phyloP scores from a whole-genome alignment of 2,329 filamentous ascomycete genomes.

The Aspergillus sp. region DNA sequence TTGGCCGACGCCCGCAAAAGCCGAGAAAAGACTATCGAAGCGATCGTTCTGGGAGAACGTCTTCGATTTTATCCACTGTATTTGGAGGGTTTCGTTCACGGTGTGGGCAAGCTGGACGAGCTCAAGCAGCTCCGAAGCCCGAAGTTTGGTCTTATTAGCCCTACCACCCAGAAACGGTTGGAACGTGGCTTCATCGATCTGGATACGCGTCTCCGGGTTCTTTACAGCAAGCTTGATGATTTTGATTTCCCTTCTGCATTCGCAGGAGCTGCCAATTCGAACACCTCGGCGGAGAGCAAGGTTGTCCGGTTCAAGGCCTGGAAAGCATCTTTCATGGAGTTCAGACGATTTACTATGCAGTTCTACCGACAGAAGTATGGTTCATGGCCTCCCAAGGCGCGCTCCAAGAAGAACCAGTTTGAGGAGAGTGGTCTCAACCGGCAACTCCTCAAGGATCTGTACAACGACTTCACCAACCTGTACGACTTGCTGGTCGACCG shows the following conservation, averaged over 20 bases:
- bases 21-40: constrained; percentile 84
- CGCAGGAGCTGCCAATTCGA: constrained; percentile 80
- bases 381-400: constrained; percentile 87
- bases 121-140: constrained; percentile 65
- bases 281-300: constrained; percentile 69
- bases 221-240: constrained; percentile 70
- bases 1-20: constrained; percentile 77
- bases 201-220: constrained; percentile 63
- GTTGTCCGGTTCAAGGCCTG: constrained; percentile 78
- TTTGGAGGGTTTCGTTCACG: constrained; percentile 87
- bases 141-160: constrained; percentile 66
- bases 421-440: constrained; percentile 83
- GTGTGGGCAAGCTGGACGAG: constrained; percentile 75
- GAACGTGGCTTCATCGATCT: constrained; percentile 80
- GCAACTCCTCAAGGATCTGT: constrained; percentile 73
- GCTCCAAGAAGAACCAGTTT: constrained; percentile 85
- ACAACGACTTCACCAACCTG: constrained; percentile 77
- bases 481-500: constrained; percentile 89
- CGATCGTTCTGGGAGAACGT: constrained; percentile 79
- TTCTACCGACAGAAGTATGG: constrained; percentile 67
- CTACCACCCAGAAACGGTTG: constrained; percentile 69
- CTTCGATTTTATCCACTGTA: constrained; percentile 80
- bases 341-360: constrained; percentile 66
- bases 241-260: constrained; percentile 93
- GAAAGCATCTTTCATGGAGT: constrained; percentile 68